Percentiles rank a stretch among this genome's conserved stretches.
phyloP scores from a whole-genome alignment of 176 grass and related monocot species.

The Metroxylon sagu region DNA sequence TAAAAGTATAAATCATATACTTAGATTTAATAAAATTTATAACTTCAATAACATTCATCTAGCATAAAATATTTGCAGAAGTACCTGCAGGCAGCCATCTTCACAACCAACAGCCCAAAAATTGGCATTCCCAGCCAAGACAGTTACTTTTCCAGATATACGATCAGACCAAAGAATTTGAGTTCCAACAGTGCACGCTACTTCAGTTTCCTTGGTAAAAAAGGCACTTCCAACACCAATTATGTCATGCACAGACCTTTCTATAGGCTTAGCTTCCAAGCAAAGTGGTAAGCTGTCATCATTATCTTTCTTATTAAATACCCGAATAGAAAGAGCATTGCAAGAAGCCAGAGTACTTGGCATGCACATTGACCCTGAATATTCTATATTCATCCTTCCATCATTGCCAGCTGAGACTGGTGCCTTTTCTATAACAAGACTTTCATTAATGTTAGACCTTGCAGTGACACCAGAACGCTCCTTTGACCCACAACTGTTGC shows the following conservation, averaged over 20 bases:
- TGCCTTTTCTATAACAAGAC: conserved; percentile 76
- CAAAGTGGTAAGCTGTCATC: conserved; percentile 42
- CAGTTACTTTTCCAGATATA: conserved; percentile 80
- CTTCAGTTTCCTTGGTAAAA: conserved; percentile 69
- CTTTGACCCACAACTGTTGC: conserved; percentile 46
- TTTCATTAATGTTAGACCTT: conserved; percentile 69
- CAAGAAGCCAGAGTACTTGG: conserved; percentile 17
- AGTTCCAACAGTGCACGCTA: conserved; percentile 58
- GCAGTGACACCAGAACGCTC: conserved; percentile 66
- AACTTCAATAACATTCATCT: too few relatives aligned
- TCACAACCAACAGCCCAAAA: conserved; percentile 91
- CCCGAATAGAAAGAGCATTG: conserved; percentile 44
- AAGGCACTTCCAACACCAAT: conserved; percentile 46
- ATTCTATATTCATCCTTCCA: conserved; percentile 50
- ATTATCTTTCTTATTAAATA: conserved; percentile 47
- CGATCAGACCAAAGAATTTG: conserved; percentile 81
- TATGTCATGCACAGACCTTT: conserved; percentile 54
- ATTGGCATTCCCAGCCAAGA: conserved; percentile 87
- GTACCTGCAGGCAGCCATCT: conserved; percentile 91
- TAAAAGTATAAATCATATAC: too few relatives aligned
- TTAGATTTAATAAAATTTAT: too few relatives aligned
- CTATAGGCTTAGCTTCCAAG: conserved; percentile 70
- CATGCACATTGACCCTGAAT: conserved; percentile 37
- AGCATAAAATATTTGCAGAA: neutral
- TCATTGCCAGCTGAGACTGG: conserved; percentile 27